These are phyloP conservation scores for Colletotrichum horii DNA, from an alignment of 2,329 filamentous ascomycete species.

Conservation along the genomic window DNA sequence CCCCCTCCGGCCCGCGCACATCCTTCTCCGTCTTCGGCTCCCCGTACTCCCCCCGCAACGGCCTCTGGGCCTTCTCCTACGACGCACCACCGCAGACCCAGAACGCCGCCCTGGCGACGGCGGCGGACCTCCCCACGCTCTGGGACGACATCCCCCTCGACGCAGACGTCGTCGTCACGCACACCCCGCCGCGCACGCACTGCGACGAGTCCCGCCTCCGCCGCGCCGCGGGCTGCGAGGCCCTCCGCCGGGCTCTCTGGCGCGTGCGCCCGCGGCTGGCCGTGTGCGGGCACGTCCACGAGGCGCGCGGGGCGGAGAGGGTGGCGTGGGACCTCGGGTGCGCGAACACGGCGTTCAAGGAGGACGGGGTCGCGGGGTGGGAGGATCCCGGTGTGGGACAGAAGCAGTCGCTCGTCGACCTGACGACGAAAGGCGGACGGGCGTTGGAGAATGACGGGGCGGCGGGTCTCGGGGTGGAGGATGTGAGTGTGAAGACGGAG, in stretches of 20 bases:
- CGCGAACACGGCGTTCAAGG: slow-evolving; percentile 46
- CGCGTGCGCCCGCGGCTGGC: slow-evolving; percentile 67
- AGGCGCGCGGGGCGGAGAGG: slow-evolving; percentile 66
- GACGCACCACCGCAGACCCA: slow-evolving; percentile 29
- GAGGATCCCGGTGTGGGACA: slow-evolving; percentile 61
- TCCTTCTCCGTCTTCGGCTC: slow-evolving; percentile 74
- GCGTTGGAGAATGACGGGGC: slow-evolving; percentile 52
- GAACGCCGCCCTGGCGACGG: not conserved
- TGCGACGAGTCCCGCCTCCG: slow-evolving; percentile 53
- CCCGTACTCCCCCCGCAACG: slow-evolving; percentile 63
- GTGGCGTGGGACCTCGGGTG: slow-evolving; percentile 62
- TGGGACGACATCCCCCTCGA: slow-evolving; percentile 68
- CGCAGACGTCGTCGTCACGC: slow-evolving; percentile 72
- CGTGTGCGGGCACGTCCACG: slow-evolving; percentile 77
- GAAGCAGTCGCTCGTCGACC: slow-evolving; percentile 68
- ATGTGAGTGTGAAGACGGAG: slow-evolving; percentile 1
- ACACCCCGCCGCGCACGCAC: slow-evolving; percentile 69
- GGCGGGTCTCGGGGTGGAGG: not conserved
- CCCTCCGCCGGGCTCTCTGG: slow-evolving; percentile 61
- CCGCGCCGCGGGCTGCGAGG: slow-evolving; percentile 62
- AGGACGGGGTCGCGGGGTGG: slow-evolving; percentile 55
- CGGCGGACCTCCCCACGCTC: slow-evolving; percentile 38
- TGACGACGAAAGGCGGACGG: slow-evolving; percentile 51
- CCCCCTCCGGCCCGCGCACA: slow-evolving; percentile 60
- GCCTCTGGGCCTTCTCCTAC: slow-evolving; percentile 74